A percentile compares a stretch with the other conserved stretches of the same genome.
Evolutionary conservation across 2,329 filamentous ascomycete genomes (phyloP).

Genomic region (Phaeomoniella chlamydospora): DNA sequence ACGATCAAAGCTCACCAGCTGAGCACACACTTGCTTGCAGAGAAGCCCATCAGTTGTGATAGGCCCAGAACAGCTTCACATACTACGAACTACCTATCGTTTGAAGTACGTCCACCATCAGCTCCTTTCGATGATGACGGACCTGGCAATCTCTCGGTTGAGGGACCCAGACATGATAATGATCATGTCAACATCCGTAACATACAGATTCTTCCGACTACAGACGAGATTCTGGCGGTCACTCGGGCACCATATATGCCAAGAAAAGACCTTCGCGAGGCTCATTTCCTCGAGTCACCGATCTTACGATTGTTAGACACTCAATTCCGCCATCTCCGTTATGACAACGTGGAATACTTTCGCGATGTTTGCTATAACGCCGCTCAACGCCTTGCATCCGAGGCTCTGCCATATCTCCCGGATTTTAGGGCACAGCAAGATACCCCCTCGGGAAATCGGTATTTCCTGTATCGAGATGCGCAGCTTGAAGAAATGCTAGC

Average conservation of each 20-base stretch:
- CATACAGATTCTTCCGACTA: slow-evolving; percentile 21
- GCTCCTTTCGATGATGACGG: slow-evolving; percentile 12
- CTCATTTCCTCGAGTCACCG: slow-evolving; percentile 14
- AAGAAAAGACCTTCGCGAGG: slow-evolving; percentile 11
- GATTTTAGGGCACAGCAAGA: slow-evolving; percentile 5
- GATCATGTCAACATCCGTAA: slow-evolving; percentile 17
- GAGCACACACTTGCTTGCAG: no score
- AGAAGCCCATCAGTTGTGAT: no score
- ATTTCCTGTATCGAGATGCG: slow-evolving; percentile 7
- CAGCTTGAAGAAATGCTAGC: slow-evolving; percentile 7
- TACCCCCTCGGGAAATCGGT: slow-evolving; percentile 5
- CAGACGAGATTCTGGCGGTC: slow-evolving; percentile 16
- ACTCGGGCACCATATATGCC: slow-evolving; percentile 18
- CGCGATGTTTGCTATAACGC: slow-evolving; percentile 16
- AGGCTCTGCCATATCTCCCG: background rate
- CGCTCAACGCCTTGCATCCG: slow-evolving; percentile 7
- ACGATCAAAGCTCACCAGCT: no score
- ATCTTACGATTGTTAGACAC: slow-evolving; percentile 16
- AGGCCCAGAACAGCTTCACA: background rate
- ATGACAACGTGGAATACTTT: slow-evolving; percentile 18
- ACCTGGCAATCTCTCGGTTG: slow-evolving; percentile 11
- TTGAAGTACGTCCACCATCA: slow-evolving; percentile 3
- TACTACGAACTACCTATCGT: slow-evolving; percentile 7
- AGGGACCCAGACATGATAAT: slow-evolving; percentile 19
- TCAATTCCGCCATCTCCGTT: slow-evolving; percentile 21